Base-by-base conservation (phyloP, 345 rosid genomes). In the Carallia pectinifolia region DNA sequence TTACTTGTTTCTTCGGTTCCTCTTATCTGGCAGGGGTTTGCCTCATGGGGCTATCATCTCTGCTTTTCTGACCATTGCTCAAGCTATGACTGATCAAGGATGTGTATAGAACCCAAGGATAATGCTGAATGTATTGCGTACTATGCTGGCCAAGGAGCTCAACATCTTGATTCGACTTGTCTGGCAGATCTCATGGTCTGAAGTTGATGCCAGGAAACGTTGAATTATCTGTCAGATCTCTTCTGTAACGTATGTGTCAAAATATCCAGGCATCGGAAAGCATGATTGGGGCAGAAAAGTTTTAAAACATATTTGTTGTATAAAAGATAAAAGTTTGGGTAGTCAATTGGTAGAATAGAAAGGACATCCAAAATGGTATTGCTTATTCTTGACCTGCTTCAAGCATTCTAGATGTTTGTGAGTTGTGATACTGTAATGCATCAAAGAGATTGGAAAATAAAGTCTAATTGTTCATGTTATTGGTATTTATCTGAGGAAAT, bases 31-130 rank as follows among this genome's bases (percentile, higher is more conserved):
- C 87, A 95, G 99, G 83, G 90, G 97, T 64, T 83, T 95, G 81
- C 79, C 86, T 30, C 90, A 92, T 19, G 99, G 99, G 65, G 88
- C 99, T 31, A 87, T 88, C 61, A 92, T 95, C 62, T 87, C 99
- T 23, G 89, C 97, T 6, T 95, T 95, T 80, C 86, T 95, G 72
- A 86, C 88, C 47, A 89, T 95, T 58, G 98, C 99, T 76, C 97
- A 90, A 84, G 99, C 97, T 53, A 95, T 92, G 99, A 86, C 89
- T 4, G 99, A 90, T 71, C 99, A 95, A 92, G 99, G 99, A 74
- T 92, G 99, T 79, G 94, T 92, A 74, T 92, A 87, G 85, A 72
- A 56, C 33, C 53, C 16, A 19, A 47, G 58, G 54, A 69, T 31
- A 47, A 52, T 71, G 59, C 53, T 48, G 10, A 58, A 50, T 55